phyloP scores from a whole-genome alignment of 1,284 basidiomycete genomes.

The Leccinum colubrinum region DNA sequence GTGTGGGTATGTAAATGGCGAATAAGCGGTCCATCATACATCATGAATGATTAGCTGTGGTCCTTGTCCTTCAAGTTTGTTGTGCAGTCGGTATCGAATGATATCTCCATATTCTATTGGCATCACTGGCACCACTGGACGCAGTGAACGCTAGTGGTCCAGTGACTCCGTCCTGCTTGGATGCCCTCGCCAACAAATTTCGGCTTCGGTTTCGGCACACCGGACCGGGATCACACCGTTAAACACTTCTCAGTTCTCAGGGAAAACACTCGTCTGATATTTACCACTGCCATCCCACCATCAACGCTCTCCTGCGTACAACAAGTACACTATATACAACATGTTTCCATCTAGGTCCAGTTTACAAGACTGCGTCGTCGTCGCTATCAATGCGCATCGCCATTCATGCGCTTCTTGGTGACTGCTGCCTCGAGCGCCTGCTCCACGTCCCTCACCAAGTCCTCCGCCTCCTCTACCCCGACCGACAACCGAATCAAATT shows the following conservation, averaged over 20 bases:
- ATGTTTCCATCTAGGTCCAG: background rate
- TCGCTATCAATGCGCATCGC: background rate
- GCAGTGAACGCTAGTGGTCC: too few relatives aligned
- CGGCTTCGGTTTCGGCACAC: background rate
- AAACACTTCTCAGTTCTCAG: background rate
- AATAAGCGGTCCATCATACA: background rate
- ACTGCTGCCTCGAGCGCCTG: slow-evolving; percentile 60
- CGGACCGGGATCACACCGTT: background rate
- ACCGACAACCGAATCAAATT: slow-evolving; percentile 84
- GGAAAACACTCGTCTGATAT: background rate
- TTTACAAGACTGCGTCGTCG: background rate
- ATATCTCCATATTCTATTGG: too few relatives aligned
- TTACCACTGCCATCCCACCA: background rate
- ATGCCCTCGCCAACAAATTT: background rate
- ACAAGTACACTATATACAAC: background rate
- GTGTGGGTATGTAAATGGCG: background rate
- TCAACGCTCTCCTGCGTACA: background rate
- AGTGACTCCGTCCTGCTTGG: too few relatives aligned
- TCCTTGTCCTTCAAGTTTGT: background rate
- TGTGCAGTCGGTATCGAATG: background rate
- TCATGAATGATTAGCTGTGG: background rate
- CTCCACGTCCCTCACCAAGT: slow-evolving; percentile 74
- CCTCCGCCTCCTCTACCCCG: slow-evolving; percentile 86
- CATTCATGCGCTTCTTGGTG: slow-evolving; percentile 11
- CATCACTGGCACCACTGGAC: background rate